phyloP scores from a whole-genome alignment of 2,329 filamentous ascomycete genomes.

The Cytospora chrysosperma region DNA sequence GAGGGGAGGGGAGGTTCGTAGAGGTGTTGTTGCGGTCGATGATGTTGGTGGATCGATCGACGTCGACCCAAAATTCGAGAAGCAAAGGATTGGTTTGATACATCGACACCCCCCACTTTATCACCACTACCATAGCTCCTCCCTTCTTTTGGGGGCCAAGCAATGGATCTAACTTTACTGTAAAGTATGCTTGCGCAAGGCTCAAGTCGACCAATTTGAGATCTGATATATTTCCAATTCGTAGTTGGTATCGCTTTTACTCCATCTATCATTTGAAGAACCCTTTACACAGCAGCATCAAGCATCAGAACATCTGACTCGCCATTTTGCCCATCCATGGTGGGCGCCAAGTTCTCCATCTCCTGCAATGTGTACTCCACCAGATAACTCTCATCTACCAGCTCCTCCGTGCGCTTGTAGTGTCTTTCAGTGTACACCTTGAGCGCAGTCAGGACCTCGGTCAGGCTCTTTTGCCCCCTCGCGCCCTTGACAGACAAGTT shows the following conservation, averaged over 20 bases:
- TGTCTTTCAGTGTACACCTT: constrained; percentile 90
- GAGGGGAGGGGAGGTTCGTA: neutral
- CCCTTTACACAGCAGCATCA: constrained; percentile 25
- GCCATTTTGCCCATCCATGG: constrained; percentile 28
- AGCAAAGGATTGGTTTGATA: constrained; percentile 7
- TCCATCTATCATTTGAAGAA: neutral
- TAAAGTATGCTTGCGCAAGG: neutral
- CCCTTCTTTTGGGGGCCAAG: neutral
- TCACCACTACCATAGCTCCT: constrained; percentile 23
- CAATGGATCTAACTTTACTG: neutral
- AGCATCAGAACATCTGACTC: constrained; percentile 31
- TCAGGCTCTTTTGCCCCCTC: constrained; percentile 64
- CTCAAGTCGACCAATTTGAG: neutral
- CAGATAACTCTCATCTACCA: constrained; percentile 91
- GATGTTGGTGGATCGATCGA: neutral
- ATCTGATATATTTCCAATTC: neutral
- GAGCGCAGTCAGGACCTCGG: constrained; percentile 84
- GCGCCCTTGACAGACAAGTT: constrained; percentile 62
- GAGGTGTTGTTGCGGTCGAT: constrained; percentile 5
- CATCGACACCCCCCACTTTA: constrained; percentile 17
- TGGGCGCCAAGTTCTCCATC: constrained; percentile 74
- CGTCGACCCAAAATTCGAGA: neutral
- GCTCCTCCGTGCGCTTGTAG: constrained; percentile 83
- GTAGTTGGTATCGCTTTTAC: constrained; percentile 6
- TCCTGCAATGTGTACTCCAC: constrained; percentile 90